Percentiles rank a stretch among this genome's conserved stretches.
phyloP scores from a whole-genome alignment of 352 stramenopile genomes.

The Aphanomyces astaci region DNA sequence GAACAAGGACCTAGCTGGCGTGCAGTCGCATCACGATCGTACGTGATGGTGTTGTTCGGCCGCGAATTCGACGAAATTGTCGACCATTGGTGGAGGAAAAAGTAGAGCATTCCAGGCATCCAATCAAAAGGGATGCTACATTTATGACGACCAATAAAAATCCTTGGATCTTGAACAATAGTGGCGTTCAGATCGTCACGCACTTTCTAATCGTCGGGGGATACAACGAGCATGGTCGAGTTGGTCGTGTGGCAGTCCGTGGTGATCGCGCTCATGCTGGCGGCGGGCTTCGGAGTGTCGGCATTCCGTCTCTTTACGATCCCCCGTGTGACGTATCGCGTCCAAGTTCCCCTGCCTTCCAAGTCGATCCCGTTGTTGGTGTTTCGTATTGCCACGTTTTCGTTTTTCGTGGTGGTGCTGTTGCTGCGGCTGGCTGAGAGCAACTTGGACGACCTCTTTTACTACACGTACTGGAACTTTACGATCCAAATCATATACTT shows the following conservation, averaged over 20 bases:
- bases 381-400: neutral
- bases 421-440: neutral
- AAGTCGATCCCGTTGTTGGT: neutral
- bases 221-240: neutral
- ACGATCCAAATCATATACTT: neutral
- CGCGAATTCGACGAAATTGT: too few species aligned
- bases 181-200: too few species aligned
- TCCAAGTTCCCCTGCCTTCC: neutral
- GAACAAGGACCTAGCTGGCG: too few species aligned
- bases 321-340: neutral
- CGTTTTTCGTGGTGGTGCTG: neutral
- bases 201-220: neutral
- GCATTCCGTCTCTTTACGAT: neutral
- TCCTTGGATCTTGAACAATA: neutral
- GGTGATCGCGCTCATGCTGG: slow-evolving; percentile 1
- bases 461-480: slow-evolving; percentile 21
- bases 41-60: too few species aligned
- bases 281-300: neutral
- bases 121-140: neutral
- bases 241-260: slow-evolving; percentile 1
- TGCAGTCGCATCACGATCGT: too few species aligned
- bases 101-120: neutral
- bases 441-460: neutral
- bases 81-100: neutral
- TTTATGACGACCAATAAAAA: neutral